Evolutionary conservation across 371 early-diverging fungal species (phyloP), one percentile per base, ranked within the genome.

Genomic region (Syncephalastrum monosporum): DNA sequence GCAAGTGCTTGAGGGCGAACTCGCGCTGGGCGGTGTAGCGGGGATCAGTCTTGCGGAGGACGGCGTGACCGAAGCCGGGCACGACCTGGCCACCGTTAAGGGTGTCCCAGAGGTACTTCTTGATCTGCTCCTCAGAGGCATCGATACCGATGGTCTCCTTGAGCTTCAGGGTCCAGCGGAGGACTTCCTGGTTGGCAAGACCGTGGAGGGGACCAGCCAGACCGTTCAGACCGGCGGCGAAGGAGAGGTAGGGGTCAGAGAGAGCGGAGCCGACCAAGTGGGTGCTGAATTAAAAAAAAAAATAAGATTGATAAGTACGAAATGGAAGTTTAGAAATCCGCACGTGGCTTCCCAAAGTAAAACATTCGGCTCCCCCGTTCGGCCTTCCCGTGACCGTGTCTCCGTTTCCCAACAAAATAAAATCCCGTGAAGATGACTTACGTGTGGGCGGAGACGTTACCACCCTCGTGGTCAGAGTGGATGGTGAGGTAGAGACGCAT

Each of bases 391-490:
- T 33, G 38, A 33, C 38, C 38, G 8, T 24, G 13, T 15, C 38
- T 46, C 50, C 42, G 13, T 42, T 16, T 17, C 38, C 24, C 41
- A 53, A 53, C 21, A 14, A 53, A 19, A 43, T 8, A 53, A 53
- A 52, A 24, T 10, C 38, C 38, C 38, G 38, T 33, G 44, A 53
- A 21, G 38, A 16, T 8, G 12, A 69, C 76, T 68, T 88, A 90
- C 75, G 92, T 90, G 81, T 89, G 91, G 57, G 93, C 94, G 53
- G 89, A 94, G 80, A 97, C 99, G 81, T 98, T 98, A 65, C 99
- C 99, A 81, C 99, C 99, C 86, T 98, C 99, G 89, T 98, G 99
- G 80, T 98, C 99, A 67, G 96, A 93, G 92, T 98, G 99, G 76
- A 98, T 97, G 75, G 94, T 94, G 72, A 98, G 83, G 87, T 98